Evolutionary conservation across 129 eudicot genomes (phyloP).

Genomic region (Saussurea involucrata): DNA sequence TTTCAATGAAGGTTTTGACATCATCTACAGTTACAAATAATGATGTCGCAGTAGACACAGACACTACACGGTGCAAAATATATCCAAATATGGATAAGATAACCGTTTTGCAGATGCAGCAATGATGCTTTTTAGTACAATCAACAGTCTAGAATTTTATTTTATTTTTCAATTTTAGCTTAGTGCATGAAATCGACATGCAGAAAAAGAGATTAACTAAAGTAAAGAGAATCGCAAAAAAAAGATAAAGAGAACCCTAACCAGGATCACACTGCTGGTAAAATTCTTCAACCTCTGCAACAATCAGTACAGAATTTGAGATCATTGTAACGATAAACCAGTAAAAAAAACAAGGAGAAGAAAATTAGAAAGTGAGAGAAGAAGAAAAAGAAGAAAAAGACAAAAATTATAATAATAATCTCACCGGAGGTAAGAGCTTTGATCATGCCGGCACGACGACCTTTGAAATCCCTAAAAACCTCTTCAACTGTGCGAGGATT

Average conservation of each 20-base stretch:
- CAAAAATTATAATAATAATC: not conserved
- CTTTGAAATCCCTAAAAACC: constrained; percentile 83
- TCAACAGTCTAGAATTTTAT: not conserved
- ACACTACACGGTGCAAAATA: not conserved
- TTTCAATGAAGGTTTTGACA: not conserved
- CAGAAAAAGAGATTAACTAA: not conserved
- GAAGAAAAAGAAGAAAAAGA: not conserved
- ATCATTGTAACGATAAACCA: not conserved
- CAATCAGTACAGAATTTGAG: not conserved
- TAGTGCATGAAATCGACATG: constrained; percentile 28
- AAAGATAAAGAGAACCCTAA: constrained; percentile 18
- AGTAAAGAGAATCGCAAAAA: not conserved
- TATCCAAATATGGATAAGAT: constrained; percentile 6
- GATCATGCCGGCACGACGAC: constrained; percentile 68
- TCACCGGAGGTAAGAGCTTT: constrained; percentile 80
- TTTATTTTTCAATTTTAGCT: constrained; percentile 1
- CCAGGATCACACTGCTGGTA: constrained; percentile 90
- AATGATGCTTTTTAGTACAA: not conserved
- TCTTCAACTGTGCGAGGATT: constrained; percentile 83
- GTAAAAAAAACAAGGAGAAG: not conserved
- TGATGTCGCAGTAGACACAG: not conserved
- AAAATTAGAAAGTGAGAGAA: not conserved
- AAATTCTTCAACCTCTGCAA: constrained; percentile 75
- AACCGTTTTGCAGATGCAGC: not conserved
- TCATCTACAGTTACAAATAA: not conserved